Evolutionary conservation across 306 rosid species (phyloP).

Genomic region (Malus sieversii): DNA sequence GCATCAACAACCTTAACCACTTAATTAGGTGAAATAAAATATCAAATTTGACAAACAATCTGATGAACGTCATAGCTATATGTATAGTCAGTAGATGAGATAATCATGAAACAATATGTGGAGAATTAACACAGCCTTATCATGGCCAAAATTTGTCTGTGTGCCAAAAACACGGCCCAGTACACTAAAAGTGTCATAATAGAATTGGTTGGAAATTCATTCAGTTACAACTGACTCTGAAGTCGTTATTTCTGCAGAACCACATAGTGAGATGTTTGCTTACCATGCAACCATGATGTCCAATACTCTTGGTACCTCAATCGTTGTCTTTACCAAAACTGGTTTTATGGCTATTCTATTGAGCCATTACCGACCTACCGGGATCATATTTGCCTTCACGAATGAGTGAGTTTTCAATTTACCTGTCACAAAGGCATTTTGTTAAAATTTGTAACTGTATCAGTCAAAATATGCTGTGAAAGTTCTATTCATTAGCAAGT

Average conservation of each 20-base stretch:
- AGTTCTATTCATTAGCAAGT: neutral
- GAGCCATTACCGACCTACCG: slow-evolving; percentile 89
- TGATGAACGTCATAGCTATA: neutral
- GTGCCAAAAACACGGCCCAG: too few relatives aligned
- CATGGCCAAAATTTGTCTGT: too few relatives aligned
- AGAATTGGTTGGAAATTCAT: neutral
- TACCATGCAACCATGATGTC: slow-evolving; percentile 99
- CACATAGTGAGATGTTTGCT: slow-evolving; percentile 99
- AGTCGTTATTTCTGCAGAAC: slow-evolving; percentile 40
- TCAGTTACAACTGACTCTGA: neutral
- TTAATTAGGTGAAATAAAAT: neutral
- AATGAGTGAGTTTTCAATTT: slow-evolving; percentile 64
- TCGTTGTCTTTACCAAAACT: slow-evolving; percentile 81
- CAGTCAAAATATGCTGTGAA: neutral
- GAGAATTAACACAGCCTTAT: too few relatives aligned
- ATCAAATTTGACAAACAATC: neutral
- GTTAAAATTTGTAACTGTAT: neutral
- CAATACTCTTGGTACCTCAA: slow-evolving; percentile 93
- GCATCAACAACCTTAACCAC: accelerated
- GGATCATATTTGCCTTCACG: slow-evolving; percentile 84
- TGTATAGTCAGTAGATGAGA: neutral
- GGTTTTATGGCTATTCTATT: slow-evolving; percentile 88
- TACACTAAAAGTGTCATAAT: too few relatives aligned
- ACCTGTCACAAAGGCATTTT: neutral
- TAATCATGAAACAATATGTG: neutral